Conservation (phyloP, 2,329 filamentous ascomycete species). For the Sporothrix luriei region DNA sequence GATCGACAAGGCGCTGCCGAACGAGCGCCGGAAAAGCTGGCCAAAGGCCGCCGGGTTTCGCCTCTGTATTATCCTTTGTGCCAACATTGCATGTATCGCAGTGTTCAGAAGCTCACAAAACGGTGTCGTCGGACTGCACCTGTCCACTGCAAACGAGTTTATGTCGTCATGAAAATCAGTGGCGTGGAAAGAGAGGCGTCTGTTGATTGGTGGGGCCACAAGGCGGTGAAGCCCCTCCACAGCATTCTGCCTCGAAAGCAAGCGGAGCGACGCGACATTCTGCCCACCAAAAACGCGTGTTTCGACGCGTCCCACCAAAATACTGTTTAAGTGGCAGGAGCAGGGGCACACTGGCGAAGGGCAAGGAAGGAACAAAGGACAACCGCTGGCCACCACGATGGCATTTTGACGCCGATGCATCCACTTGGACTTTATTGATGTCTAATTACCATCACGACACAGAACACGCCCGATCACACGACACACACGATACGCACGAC, state of each 20-base stretch:
- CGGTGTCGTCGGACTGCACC: background rate
- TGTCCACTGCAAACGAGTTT: background rate
- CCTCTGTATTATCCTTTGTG: slow-evolving; percentile 38
- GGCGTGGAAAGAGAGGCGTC: background rate
- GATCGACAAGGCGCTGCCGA: slow-evolving; percentile 54
- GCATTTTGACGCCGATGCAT: too few species aligned
- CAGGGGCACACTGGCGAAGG: background rate
- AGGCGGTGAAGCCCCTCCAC: slow-evolving; percentile 32
- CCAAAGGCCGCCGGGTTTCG: slow-evolving; percentile 35
- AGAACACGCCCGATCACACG: too few species aligned
- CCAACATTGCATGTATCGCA: slow-evolving; percentile 32
- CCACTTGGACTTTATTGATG: background rate
- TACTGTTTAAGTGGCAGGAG: slow-evolving; percentile 22
- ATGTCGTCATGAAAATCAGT: slow-evolving; percentile 31
- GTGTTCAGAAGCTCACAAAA: background rate
- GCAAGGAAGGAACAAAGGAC: background rate
- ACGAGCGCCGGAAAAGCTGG: slow-evolving; percentile 39
- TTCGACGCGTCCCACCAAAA: slow-evolving; percentile 33
- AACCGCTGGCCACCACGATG: background rate
- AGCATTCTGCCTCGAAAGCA: background rate
- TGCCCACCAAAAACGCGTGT: slow-evolving; percentile 33
- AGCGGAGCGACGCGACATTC: slow-evolving; percentile 30
- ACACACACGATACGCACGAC: background rate
- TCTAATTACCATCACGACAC: too few species aligned
- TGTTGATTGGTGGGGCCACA: slow-evolving; percentile 14